phyloP scores from a whole-genome alignment of 352 stramenopile species.

The Phytophthora foliorum region DNA sequence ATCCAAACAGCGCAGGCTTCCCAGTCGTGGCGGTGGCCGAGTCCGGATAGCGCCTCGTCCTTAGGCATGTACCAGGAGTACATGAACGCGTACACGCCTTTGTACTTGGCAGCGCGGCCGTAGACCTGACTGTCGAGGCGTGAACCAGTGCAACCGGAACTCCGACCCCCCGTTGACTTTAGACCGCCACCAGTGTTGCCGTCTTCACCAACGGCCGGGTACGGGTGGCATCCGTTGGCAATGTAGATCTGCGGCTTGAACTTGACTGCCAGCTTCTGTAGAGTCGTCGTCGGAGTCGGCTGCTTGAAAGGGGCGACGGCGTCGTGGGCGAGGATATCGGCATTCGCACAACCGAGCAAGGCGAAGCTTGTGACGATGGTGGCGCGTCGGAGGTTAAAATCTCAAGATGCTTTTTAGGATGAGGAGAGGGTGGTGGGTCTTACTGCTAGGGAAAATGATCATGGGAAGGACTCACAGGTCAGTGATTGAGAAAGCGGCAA shows the following conservation, averaged over 20 bases:
- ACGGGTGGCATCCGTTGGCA: conserved; percentile 18
- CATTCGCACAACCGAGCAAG: conserved; percentile 1
- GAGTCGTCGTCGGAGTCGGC: conserved; percentile 13
- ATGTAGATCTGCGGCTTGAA: conserved; percentile 24
- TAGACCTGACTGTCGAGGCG: conserved; percentile 37
- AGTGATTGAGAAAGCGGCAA: not conserved
- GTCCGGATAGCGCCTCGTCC: conserved; percentile 32
- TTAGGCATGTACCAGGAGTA: conserved; percentile 65
- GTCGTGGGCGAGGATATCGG: conserved; percentile 31
- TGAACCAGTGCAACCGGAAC: conserved; percentile 36
- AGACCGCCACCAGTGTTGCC: conserved; percentile 40
- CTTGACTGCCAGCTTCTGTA: conserved; percentile 6
- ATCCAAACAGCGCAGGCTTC: conserved; percentile 54
- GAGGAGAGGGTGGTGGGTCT: not conserved
- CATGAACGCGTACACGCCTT: conserved; percentile 41
- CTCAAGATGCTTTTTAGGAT: not conserved
- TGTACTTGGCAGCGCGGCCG: conserved; percentile 30
- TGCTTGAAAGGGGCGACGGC: conserved; percentile 19
- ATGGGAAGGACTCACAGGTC: not conserved
- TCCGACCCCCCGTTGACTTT: conserved; percentile 26
- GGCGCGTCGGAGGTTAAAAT: conserved; percentile 12
- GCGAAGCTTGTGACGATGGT: not conserved
- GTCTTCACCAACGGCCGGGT: conserved; percentile 21
- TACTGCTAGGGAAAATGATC: conserved; percentile 10
- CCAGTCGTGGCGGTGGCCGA: conserved; percentile 55